phyloP scores from a whole-genome alignment of 768 basidiomycete species.

The Suillus hirtellus region DNA sequence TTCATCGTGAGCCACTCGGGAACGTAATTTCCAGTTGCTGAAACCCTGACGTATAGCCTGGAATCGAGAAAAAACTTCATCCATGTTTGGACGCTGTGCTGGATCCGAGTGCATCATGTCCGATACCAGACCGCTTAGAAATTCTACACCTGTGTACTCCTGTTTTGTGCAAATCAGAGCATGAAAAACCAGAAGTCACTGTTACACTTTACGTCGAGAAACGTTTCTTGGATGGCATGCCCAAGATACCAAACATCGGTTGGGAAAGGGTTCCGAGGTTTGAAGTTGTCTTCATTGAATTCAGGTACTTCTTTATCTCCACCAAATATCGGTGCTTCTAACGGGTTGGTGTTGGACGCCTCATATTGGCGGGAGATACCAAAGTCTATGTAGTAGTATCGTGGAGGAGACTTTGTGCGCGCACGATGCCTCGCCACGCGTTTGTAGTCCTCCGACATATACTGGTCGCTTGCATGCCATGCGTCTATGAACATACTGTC shows the following conservation, averaged over 20 bases:
- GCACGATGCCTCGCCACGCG: constrained; percentile 28
- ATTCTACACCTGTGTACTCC: constrained; percentile 17
- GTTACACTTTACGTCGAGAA: constrained; percentile 29
- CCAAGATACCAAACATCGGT: constrained; percentile 48
- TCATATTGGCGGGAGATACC: constrained; percentile 36
- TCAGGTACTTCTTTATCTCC: constrained; percentile 47
- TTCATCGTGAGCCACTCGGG: constrained; percentile 26
- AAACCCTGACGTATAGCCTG: constrained; percentile 12
- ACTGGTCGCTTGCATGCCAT: constrained; percentile 25
- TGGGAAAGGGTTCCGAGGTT: constrained; percentile 39
- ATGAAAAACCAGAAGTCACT: neutral
- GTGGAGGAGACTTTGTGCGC: constrained; percentile 29
- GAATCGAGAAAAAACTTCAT: constrained; percentile 25
- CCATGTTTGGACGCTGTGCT: constrained; percentile 30
- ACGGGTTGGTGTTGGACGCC: constrained; percentile 26
- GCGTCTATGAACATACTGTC: constrained; percentile 26
- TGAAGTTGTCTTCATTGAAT: constrained; percentile 25
- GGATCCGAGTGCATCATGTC: constrained; percentile 38
- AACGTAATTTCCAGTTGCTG: constrained; percentile 25
- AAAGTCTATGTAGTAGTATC: constrained; percentile 40
- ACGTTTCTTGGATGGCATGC: constrained; percentile 34
- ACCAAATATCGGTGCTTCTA: constrained; percentile 33
- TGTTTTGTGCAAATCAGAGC: neutral
- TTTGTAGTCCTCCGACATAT: constrained; percentile 9
- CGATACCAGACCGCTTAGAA: constrained; percentile 29